Evolutionary conservation across 2,329 filamentous ascomycete species (phyloP), one percentile per base, ranked within the genome.

Genomic region (Ophiocordyceps polyrhachis-furcata): DNA sequence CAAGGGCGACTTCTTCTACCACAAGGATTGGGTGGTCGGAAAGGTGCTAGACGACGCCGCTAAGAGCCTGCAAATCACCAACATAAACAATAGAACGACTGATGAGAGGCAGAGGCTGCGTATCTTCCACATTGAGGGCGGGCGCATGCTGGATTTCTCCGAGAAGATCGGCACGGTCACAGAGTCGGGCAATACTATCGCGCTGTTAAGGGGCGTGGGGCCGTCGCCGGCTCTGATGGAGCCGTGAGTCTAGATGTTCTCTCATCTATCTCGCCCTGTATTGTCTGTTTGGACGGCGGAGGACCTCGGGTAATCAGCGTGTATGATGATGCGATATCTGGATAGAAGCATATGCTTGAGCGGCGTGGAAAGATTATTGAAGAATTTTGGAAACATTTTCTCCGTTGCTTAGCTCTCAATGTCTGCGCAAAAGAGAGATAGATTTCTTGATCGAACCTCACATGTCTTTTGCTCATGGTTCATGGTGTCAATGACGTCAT

Each of bases 91-190:
- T 54, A 71, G 81, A 52, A 79, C 76, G 1, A 74, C 72, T 3
- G 73, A 80, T 13, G 85, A 93, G 64, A 79, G 82, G 58, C 80
- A 87, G 47, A 82, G 82, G 61, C 60, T 98, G 51, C 68, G 91
- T 9, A 78, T 98, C 0, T 98, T 94, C 56, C 88, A 96, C 58
- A 84, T 98, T 0, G 88, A 98, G 58, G 84, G 82, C 0, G 91
- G 91, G 0, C 69, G 86, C 47, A 61, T 98, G 49, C 62, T 98
- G 50, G 88, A 91, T 48, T 98, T 93, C 55, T 78, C 74, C 21
- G 88, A 95, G 62, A 88, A 89, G 67, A 69, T 94, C 45, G 87
- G 86, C 5, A 69, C 70, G 44, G 71, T 70, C 25, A 67, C 93
- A 47, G 75, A 76, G 50, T 88, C 75, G 52, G 91, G 91, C 1